Percentiles rank a stretch among this genome's conserved stretches.
Evolutionary conservation across 495 filamentous ascomycete genomes (phyloP).

Genomic region (Xylaria palmicola): DNA sequence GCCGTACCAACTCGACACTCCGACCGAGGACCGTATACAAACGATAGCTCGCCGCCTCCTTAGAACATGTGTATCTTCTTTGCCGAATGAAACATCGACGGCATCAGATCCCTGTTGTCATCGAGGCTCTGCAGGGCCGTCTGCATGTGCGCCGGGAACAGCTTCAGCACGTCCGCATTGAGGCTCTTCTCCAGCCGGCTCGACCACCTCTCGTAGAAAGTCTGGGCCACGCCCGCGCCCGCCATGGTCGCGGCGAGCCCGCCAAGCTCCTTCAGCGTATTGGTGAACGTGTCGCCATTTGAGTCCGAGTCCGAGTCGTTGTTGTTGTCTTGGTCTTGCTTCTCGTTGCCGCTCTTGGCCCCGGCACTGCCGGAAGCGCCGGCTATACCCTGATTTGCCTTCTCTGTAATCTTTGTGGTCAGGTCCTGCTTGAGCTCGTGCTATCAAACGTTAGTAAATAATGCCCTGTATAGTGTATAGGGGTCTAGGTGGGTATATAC

Average conservation of each 20-base stretch:
- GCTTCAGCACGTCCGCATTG: constrained; percentile 34
- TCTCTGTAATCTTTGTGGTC: constrained; percentile 10
- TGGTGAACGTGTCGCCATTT: constrained; percentile 7
- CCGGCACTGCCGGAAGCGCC: neutral
- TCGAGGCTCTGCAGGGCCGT: constrained; percentile 37
- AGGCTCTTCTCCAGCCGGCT: constrained; percentile 33
- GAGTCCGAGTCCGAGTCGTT: constrained; percentile 17
- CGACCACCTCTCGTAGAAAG: constrained; percentile 32
- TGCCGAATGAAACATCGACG: constrained; percentile 35
- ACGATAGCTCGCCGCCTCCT: neutral
- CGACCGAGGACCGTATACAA: neutral
- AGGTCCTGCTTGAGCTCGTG: too few species aligned
- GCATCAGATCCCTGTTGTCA: constrained; percentile 39
- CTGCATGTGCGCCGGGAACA: constrained; percentile 32
- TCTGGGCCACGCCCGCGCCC: constrained; percentile 28
- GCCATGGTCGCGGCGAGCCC: constrained; percentile 25
- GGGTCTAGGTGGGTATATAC: too few species aligned
- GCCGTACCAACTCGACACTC: neutral
- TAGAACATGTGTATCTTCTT: constrained; percentile 34
- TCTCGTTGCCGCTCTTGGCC: constrained; percentile 4
- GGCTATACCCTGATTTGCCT: constrained; percentile 13
- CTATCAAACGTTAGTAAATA: too few species aligned
- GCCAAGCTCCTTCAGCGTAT: constrained; percentile 23
- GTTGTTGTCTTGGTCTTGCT: constrained; percentile 18
- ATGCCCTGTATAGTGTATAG: too few species aligned